phyloP scores from a whole-genome alignment of 495 filamentous ascomycete genomes.

The Durotheca rogersii region DNA sequence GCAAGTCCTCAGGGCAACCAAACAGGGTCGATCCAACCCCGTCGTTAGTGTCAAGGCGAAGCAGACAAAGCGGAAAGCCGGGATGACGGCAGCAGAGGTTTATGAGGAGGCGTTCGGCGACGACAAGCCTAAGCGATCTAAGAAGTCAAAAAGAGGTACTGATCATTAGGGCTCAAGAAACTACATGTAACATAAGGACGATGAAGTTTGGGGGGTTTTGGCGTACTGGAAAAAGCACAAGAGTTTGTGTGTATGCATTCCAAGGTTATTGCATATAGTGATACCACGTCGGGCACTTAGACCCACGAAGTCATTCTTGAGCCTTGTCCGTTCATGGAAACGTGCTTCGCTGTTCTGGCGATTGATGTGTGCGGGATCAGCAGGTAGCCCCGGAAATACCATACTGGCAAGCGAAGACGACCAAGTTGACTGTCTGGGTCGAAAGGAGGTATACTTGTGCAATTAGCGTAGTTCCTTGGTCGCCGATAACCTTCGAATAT shows the following conservation, averaged over 20 bases:
- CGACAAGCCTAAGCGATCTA: slow-evolving; percentile 60
- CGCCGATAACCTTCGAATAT: too few species aligned
- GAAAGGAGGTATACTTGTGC: too few species aligned
- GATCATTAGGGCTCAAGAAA: background rate
- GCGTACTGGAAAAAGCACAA: background rate
- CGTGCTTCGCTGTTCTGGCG: too few species aligned
- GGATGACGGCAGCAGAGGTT: slow-evolving; percentile 60
- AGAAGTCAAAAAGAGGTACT: slow-evolving; percentile 36
- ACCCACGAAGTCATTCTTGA: background rate
- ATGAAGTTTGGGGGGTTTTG: background rate
- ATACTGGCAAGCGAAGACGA: too few species aligned
- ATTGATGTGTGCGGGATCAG: too few species aligned
- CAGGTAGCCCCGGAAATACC: too few species aligned
- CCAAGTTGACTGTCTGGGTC: too few species aligned
- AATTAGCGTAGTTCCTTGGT: too few species aligned
- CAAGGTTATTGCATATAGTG: background rate
- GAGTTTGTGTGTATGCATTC: background rate
- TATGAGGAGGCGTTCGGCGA: slow-evolving; percentile 60
- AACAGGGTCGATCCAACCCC: slow-evolving; percentile 59
- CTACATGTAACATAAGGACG: background rate
- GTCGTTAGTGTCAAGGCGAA: slow-evolving; percentile 81
- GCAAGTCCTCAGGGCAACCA: slow-evolving; percentile 59
- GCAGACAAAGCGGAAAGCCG: slow-evolving; percentile 79
- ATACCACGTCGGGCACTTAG: background rate
- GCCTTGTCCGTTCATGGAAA: too few species aligned